Conservation (phyloP, 2,329 filamentous ascomycete species). For the Hypoxylon sp. region DNA sequence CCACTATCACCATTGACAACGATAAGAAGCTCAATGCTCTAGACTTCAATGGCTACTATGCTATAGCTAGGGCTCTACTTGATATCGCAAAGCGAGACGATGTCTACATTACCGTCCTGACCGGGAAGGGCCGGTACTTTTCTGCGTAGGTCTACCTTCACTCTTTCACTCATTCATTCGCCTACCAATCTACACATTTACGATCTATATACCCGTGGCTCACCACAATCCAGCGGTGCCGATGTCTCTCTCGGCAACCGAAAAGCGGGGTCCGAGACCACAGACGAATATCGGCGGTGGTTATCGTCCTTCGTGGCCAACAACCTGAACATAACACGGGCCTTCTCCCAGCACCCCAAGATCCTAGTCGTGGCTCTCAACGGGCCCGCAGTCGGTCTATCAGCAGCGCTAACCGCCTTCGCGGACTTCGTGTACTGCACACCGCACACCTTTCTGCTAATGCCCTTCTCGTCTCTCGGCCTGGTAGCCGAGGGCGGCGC, state of each 20-base stretch:
- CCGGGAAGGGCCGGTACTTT: constrained; percentile 86
- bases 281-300: constrained; percentile 66
- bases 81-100: constrained; percentile 85
- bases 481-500: constrained; percentile 91
- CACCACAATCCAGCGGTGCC: constrained; percentile 73
- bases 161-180: neutral
- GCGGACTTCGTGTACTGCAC: constrained; percentile 94
- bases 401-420: constrained; percentile 84
- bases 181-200: constrained; percentile 1
- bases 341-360: constrained; percentile 95
- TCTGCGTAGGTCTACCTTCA: constrained; percentile 79
- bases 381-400: constrained; percentile 90
- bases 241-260: constrained; percentile 75
- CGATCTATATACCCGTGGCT: constrained; percentile 4
- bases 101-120: constrained; percentile 86
- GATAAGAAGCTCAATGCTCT: constrained; percentile 91
- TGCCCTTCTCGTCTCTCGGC: constrained; percentile 90
- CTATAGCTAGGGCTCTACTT: constrained; percentile 79
- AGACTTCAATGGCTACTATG: constrained; percentile 79
- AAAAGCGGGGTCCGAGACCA: constrained; percentile 19
- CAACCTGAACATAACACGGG: constrained; percentile 91
- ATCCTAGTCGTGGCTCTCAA: constrained; percentile 93
- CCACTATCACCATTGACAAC: constrained; percentile 89
- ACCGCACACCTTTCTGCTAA: constrained; percentile 86
- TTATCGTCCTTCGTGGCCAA: constrained; percentile 82